A percentile compares a stretch with the other conserved stretches of the same genome.
These are phyloP conservation scores for Blastocystis sp. DNA, from an alignment of 352 stramenopile species.

Conservation along the genomic window DNA sequence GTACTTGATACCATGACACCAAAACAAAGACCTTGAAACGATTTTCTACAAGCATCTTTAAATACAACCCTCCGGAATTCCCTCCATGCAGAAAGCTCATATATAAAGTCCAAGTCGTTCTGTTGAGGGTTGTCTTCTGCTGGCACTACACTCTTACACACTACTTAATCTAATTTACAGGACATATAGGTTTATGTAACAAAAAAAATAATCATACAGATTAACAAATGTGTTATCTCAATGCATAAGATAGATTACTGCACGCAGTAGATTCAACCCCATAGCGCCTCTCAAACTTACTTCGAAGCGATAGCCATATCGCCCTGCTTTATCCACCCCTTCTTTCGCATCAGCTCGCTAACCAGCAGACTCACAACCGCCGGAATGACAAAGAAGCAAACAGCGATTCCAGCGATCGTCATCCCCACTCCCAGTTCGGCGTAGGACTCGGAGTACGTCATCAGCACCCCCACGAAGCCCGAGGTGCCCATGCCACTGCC, in stretches of 20 bases:
- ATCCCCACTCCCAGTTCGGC: neutral
- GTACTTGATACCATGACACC: too few species aligned
- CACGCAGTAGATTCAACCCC: constrained; percentile 5
- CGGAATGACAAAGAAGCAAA: constrained; percentile 28
- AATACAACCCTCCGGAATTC: too few species aligned
- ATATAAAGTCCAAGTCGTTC: too few species aligned
- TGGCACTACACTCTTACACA: too few species aligned
- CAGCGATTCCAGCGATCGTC: neutral
- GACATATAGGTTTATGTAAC: neutral
- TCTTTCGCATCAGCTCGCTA: constrained; percentile 54
- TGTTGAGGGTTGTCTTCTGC: too few species aligned
- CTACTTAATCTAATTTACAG: neutral
- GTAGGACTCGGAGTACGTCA: constrained; percentile 19
- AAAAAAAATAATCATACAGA: constrained; percentile 32
- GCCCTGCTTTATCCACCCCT: constrained; percentile 52
- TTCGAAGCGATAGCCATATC: constrained; percentile 45
- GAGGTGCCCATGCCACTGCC: constrained; percentile 50
- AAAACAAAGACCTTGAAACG: too few species aligned
- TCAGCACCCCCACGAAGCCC: constrained; percentile 31
- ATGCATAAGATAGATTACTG: neutral
- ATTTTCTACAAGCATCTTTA: too few species aligned
- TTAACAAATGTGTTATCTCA: constrained; percentile 15
- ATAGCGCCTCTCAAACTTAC: neutral
- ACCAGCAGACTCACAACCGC: constrained; percentile 3
- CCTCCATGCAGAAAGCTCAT: too few species aligned